phyloP scores from a whole-genome alignment of 805 yeast genomes.

The Candida endomychidarum region DNA sequence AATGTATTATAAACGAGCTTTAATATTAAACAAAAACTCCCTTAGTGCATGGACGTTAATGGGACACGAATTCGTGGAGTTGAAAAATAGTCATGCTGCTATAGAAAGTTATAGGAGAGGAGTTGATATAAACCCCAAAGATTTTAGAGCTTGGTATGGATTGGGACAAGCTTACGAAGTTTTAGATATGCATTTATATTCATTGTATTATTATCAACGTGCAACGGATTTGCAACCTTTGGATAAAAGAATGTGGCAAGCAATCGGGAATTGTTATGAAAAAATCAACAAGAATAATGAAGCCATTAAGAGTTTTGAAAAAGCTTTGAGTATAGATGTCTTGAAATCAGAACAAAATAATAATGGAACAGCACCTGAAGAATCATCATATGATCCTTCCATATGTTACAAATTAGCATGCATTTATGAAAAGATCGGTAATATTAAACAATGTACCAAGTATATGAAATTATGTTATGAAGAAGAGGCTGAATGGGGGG shows the following conservation, averaged over 20 bases:
- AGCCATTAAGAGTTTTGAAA: constrained; percentile 76
- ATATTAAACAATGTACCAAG: constrained; percentile 50
- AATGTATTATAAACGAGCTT: constrained; percentile 86
- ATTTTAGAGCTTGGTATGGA: constrained; percentile 98
- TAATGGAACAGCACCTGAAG: constrained; percentile 12
- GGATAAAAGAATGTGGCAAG: constrained; percentile 96
- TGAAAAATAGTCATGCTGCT: constrained; percentile 96
- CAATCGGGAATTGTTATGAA: constrained; percentile 86
- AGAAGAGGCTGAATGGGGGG: constrained; percentile 62
- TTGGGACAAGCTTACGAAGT: constrained; percentile 98
- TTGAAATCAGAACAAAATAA: constrained; percentile 16
- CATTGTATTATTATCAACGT: constrained; percentile 86
- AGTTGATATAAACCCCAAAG: constrained; percentile 83
- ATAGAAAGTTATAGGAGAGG: constrained; percentile 94
- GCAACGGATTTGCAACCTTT: constrained; percentile 86
- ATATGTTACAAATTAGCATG: constrained; percentile 67
- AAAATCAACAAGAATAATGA: constrained; percentile 69
- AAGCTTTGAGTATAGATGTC: constrained; percentile 60
- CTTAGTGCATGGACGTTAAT: constrained; percentile 94
- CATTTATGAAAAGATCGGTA: constrained; percentile 58
- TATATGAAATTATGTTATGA: constrained; percentile 71
- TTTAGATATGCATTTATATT: constrained; percentile 89
- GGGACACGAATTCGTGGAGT: constrained; percentile 98
- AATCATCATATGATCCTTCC: constrained; percentile 33
- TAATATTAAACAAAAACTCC: constrained; percentile 75